Base-by-base conservation (phyloP, 2,329 filamentous ascomycete species). In the Alternaria arbusti region DNA sequence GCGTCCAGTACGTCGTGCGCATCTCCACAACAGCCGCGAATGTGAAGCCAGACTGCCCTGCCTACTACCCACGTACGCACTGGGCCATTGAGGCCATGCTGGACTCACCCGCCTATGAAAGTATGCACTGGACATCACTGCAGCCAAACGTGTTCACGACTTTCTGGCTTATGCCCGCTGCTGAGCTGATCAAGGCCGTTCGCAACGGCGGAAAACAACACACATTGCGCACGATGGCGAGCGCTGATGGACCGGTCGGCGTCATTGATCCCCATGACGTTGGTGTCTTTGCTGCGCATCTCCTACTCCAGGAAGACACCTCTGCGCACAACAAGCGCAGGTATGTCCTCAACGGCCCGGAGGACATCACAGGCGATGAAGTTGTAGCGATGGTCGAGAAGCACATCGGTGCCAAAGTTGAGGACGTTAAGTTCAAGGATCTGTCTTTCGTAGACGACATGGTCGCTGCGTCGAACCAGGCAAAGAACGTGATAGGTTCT, bases 71-170 rank as follows among this genome's bases (percentile, higher is more conserved):
- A 5, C 67, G 67, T 22, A 23, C 61, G 26, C 67, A 71, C 40
- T 71, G 67, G 67, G 65, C 69, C 3, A 68, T 71, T 17, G 67
- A 71, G n/a, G 23, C 45, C 1, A 54, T 68, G 59, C 65, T 71
- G 0, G 32, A 57, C 17, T 36, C 46, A 0, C 55, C 69, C 0
- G 63, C n/a, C 0, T 32, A 20, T 4, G 12, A 6, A 7, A 22
- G 0, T 0, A 51, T 51, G 26, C 26, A 51, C 59, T 71, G 69
- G 65, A 65, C 63, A 2, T 68, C 63, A 5, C 62, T 68, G 20
- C 67, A 70, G 36, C 65, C 67, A 1, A 68, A 66, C 12, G 46
- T 64, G 9, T 71, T 71, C 23, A n/a, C 57, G 3, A 12, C 28
- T 2, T 15, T 62, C 6, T 44, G 13, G 1, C 43, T 70, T 25